A percentile compares a stretch with the other conserved stretches of the same genome.
Conservation (phyloP, 2,329 filamentous ascomycete species). For the Rhynchosporium graminicola region DNA sequence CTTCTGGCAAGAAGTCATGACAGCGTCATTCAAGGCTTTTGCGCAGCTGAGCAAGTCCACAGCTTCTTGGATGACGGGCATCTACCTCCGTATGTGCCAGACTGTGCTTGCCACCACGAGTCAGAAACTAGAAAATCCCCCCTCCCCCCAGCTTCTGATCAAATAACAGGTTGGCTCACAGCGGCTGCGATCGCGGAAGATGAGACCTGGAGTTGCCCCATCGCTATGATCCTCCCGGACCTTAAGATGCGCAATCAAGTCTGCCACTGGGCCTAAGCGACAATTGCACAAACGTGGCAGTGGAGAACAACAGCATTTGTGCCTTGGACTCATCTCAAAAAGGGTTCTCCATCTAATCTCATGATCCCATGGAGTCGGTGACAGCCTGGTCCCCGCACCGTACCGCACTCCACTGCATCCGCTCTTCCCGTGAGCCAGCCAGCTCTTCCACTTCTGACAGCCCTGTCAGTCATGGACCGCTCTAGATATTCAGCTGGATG, state of each 20-base stretch:
- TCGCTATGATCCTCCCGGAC: slow-evolving; percentile 1
- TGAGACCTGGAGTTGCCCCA: neutral
- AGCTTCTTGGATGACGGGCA: too few relatives aligned
- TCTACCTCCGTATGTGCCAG: too few relatives aligned
- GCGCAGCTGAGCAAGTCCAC: neutral
- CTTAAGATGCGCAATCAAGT: slow-evolving; percentile 20
- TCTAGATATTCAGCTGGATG: slow-evolving; percentile 17
- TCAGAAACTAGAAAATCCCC: too few relatives aligned
- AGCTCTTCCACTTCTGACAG: neutral
- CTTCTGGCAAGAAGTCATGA: neutral
- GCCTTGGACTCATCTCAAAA: neutral
- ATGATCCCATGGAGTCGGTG: slow-evolving; percentile 15
- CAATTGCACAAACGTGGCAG: slow-evolving; percentile 1
- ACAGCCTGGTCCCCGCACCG: slow-evolving; percentile 10
- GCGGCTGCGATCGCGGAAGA: neutral
- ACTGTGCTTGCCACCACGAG: neutral
- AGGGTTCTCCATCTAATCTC: neutral
- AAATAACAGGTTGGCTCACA: neutral
- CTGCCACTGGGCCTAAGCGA: slow-evolving; percentile 5
- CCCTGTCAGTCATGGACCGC: slow-evolving; percentile 17
- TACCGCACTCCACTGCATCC: slow-evolving; percentile 12
- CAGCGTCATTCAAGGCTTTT: neutral
- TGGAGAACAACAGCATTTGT: neutral
- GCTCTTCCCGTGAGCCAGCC: slow-evolving; percentile 7
- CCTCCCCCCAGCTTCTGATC: too few relatives aligned